Evolutionary conservation across 1,139 yeast genomes (phyloP), one percentile per base, ranked within the genome.

Genomic region (Spathaspora sp.): DNA sequence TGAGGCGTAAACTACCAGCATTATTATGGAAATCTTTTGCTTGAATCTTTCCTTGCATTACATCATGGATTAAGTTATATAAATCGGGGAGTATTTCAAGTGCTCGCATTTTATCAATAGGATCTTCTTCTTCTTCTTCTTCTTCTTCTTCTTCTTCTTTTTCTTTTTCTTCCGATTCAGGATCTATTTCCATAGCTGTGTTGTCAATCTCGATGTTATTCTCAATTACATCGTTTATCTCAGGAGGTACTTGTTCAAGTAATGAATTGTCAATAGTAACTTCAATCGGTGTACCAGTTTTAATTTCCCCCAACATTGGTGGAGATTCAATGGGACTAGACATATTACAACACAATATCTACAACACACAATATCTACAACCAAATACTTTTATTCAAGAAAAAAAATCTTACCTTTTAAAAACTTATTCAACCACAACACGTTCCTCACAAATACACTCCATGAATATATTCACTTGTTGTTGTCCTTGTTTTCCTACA

Each of bases 21-120:
- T 69, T 67, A 53, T 72, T 74, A 49, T 72, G 78, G 50, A 74
- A 74, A 53, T 74, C 79, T 43, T 71, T 68, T 2, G 74, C 70
- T 64, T 67, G 74, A 17, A 71, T 54, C 11, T 58, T 61, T 6
- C 74, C 78, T 6, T 59, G 55, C 31, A 67, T 65, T 40, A 74
- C 55, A 40, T 69, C 70, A 45, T 65, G 74, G 4, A 74, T 57
- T 17, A 72, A 56, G 23, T 55, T 60, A 51, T 68, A 73, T 37
- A 74, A 51, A 38, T 74, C 77, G 1, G 78, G 76, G 9, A 74
- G 59, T 5, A 74, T 52, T 48, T 73, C 75, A 29, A 66, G 57
- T 9, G 59, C 51, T 17, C 59, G 58, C 39, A 73, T 58, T 44
- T 64, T 66, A 10, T 58, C 56, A 31, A 70, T 57, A 11, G 64